These are phyloP conservation scores for Penicillium sp. DNA, from an alignment of 2,329 filamentous ascomycete species.

Conservation along the genomic window DNA sequence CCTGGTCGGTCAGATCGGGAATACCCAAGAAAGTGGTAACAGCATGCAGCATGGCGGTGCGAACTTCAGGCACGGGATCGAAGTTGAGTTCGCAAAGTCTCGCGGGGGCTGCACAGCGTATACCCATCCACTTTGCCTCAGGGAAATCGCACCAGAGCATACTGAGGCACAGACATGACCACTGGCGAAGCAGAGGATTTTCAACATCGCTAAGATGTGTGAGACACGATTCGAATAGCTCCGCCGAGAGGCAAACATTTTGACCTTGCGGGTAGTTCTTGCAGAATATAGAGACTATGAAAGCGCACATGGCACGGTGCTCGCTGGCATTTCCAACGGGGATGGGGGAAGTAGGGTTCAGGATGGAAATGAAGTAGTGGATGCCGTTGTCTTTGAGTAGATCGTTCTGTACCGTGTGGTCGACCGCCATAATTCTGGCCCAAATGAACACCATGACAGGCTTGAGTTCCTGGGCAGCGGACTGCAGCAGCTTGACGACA, in stretches of 20 bases:
- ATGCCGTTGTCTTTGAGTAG: constrained; percentile 96
- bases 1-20: constrained; percentile 85
- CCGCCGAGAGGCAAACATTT: constrained; percentile 84
- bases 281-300: constrained; percentile 96
- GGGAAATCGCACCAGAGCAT: constrained; percentile 90
- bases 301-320: constrained; percentile 98
- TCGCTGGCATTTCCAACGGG: constrained; percentile 87
- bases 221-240: constrained; percentile 87
- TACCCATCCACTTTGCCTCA: constrained; percentile 95
- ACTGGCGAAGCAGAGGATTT: constrained; percentile 87
- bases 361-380: constrained; percentile 91
- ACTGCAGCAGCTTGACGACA: constrained; percentile 94
- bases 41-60: constrained; percentile 89
- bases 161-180: constrained; percentile 93
- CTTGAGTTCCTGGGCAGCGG: constrained; percentile 89
- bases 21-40: constrained; percentile 94
- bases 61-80: constrained; percentile 87
- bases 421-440: constrained; percentile 92
- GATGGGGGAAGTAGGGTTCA: constrained; percentile 80
- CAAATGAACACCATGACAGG: constrained; percentile 99
- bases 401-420: constrained; percentile 89
- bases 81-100: constrained; percentile 78
- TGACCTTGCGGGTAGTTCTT: constrained; percentile 91
- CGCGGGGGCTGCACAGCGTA: constrained; percentile 79
- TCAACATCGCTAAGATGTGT: constrained; percentile 80